phyloP scores from a whole-genome alignment of 139 green algal species.

The Trebouxia sp. region DNA sequence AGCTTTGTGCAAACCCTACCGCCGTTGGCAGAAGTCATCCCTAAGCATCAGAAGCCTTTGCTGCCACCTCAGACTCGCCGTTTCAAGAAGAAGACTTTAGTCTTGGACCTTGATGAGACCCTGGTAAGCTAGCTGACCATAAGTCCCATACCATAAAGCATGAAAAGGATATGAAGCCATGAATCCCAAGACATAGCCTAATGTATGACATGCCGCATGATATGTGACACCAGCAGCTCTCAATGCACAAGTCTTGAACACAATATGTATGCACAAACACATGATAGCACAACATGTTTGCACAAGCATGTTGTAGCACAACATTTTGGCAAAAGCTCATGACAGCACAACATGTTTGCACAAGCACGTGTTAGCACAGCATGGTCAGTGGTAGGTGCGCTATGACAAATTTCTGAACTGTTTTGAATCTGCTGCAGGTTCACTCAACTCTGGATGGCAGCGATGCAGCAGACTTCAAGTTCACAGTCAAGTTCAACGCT shows the following conservation, averaged over 20 bases:
- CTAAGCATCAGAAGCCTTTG: slow-evolving; percentile 40
- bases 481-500: slow-evolving; percentile 71
- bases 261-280: too few species aligned
- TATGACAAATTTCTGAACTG: background rate
- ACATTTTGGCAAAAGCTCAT: too few species aligned
- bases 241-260: too few species aligned
- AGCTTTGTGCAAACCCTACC: slow-evolving; percentile 79
- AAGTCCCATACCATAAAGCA: background rate
- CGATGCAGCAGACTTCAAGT: slow-evolving; percentile 70
- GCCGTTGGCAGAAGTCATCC: slow-evolving; percentile 50
- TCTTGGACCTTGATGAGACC: slow-evolving; percentile 98
- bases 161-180: too few species aligned
- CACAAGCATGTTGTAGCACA: too few species aligned
- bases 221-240: too few species aligned
- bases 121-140: slow-evolving; percentile 51
- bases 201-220: background rate
- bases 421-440: background rate
- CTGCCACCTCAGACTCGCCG: slow-evolving; percentile 51
- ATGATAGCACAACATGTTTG: too few species aligned
- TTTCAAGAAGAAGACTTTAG: slow-evolving; percentile 69
- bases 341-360: too few species aligned
- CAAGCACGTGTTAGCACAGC: slow-evolving; percentile 21
- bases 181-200: too few species aligned
- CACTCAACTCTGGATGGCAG: slow-evolving; percentile 56
- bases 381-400: background rate